A percentile compares a stretch with the other conserved stretches of the same genome.
These are phyloP conservation scores for Rubus parviflorus DNA, from an alignment of 306 rosid genomes.

Conservation along the genomic window DNA sequence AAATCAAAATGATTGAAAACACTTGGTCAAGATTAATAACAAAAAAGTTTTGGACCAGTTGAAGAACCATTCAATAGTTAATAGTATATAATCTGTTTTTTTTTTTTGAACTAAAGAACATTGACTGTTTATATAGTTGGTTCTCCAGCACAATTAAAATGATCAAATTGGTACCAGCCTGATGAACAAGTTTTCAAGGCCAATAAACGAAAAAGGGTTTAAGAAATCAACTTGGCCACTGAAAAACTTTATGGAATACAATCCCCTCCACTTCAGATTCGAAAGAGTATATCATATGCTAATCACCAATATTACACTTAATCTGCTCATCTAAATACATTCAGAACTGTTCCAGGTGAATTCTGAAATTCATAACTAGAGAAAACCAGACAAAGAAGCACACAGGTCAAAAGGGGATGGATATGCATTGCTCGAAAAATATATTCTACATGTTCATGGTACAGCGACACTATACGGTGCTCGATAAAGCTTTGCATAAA, in stretches of 20 bases:
- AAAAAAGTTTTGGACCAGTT: no score
- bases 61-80: no score
- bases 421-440: not conserved
- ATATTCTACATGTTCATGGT: conserved; percentile 11
- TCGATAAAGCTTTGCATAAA: conserved; percentile 14
- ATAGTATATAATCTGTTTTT: no score
- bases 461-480: not conserved
- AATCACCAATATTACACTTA: not conserved
- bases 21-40: no score
- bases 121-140: no score
- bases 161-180: no score
- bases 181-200: no score
- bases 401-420: not conserved
- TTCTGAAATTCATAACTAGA: not conserved
- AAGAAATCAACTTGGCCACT: no score
- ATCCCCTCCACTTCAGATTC: not conserved
- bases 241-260: not conserved
- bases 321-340: not conserved
- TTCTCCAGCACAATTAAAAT: no score
- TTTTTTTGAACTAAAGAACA: no score
- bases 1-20: no score
- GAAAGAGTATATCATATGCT: not conserved
- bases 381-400: not conserved
- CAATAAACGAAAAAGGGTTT: no score
- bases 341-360: not conserved